Conservation (phyloP, 2,329 filamentous ascomycete genomes). For the Claviceps arundinis region DNA sequence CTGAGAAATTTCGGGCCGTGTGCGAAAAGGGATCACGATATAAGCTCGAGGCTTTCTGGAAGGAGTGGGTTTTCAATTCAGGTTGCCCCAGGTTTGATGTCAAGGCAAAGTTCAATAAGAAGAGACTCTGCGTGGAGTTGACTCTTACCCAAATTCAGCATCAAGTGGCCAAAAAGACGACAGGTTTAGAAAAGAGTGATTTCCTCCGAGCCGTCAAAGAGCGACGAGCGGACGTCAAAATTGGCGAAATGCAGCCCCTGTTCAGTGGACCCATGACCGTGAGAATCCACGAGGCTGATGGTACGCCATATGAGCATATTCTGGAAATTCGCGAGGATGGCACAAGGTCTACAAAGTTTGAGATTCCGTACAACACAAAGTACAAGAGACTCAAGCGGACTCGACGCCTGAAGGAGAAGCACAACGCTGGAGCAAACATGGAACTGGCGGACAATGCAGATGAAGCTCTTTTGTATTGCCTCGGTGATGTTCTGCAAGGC, state of each 20-base stretch:
- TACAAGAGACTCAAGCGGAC: slow-evolving; percentile 95
- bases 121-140: slow-evolving; percentile 88
- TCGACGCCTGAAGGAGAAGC: slow-evolving; percentile 66
- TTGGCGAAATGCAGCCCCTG: slow-evolving; percentile 57
- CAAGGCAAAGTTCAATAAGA: slow-evolving; percentile 91
- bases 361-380: slow-evolving; percentile 97
- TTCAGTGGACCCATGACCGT: slow-evolving; percentile 98
- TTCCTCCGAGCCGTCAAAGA: slow-evolving; percentile 84
- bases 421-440: slow-evolving; percentile 38
- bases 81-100: slow-evolving; percentile 84
- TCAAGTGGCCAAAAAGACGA: slow-evolving; percentile 25
- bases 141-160: slow-evolving; percentile 65
- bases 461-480: slow-evolving; percentile 75
- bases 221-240: slow-evolving; percentile 53
- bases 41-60: slow-evolving; percentile 80
- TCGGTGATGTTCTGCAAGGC: slow-evolving; percentile 79
- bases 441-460: slow-evolving; percentile 53
- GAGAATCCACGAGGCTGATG: slow-evolving; percentile 92
- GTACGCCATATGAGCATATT: slow-evolving; percentile 95
- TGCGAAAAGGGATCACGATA: slow-evolving; percentile 84
- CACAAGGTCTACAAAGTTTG: slow-evolving; percentile 63
- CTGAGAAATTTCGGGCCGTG: slow-evolving; percentile 62
- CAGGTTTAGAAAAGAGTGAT: slow-evolving; percentile 50
- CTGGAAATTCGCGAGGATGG: slow-evolving; percentile 83
- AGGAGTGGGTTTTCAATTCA: slow-evolving; percentile 79